Percentiles rank a stretch among this genome's conserved stretches.
Evolutionary conservation across 2,329 filamentous ascomycete genomes (phyloP).

Genomic region (Colletotrichum sp.): DNA sequence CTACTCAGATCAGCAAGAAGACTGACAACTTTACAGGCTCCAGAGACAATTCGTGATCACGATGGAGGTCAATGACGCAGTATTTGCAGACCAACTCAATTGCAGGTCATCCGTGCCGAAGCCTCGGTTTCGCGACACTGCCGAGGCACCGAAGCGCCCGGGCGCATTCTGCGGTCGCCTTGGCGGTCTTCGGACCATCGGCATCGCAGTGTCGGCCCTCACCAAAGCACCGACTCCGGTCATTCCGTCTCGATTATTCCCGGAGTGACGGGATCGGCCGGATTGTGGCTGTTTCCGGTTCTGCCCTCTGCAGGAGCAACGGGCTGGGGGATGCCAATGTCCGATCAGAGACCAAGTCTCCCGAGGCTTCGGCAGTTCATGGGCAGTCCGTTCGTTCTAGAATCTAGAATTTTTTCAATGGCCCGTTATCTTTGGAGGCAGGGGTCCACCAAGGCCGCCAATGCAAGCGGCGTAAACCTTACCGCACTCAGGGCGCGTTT

Average conservation of each 20-base stretch:
- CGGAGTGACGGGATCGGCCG: background rate
- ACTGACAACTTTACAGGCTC: background rate
- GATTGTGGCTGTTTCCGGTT: background rate
- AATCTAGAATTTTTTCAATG: background rate
- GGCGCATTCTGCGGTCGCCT: background rate
- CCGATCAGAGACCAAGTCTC: background rate
- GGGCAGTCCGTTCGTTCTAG: background rate
- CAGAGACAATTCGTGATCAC: rapidly evolving
- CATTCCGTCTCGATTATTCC: background rate
- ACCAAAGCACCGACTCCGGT: background rate
- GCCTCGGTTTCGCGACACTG: background rate
- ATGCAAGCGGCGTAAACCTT: slow-evolving; percentile 4
- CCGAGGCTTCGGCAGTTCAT: background rate
- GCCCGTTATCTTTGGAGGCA: background rate
- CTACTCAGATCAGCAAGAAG: background rate
- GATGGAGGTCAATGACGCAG: background rate
- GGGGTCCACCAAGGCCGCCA: background rate
- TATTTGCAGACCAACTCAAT: rapidly evolving
- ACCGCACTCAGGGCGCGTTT: background rate
- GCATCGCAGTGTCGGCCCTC: background rate
- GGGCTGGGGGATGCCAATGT: background rate
- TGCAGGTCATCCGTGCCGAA: background rate
- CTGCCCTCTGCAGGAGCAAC: background rate
- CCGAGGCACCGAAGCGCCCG: background rate
- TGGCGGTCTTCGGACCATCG: background rate